phyloP scores from a whole-genome alignment of 257 asterid species.

The Solanum raphanifolium region DNA sequence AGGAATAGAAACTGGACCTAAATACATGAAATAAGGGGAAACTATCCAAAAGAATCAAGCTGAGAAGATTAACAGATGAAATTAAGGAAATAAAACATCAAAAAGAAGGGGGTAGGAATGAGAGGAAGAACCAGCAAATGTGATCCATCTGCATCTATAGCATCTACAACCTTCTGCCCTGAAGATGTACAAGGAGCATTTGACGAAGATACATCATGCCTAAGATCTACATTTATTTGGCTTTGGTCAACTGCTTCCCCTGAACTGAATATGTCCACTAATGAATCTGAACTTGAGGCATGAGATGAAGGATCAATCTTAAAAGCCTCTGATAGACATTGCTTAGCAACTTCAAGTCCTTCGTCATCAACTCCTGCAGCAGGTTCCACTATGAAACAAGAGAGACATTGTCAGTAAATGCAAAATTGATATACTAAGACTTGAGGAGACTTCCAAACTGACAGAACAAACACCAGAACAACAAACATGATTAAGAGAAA shows the following conservation, averaged over 20 bases:
- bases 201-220: conserved; percentile 9
- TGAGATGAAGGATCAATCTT: conserved; percentile 48
- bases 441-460: background rate
- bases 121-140: conserved; percentile 14
- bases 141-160: conserved; percentile 8
- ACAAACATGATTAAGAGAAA: background rate
- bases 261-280: conserved; percentile 51
- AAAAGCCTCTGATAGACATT: conserved; percentile 68
- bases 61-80: background rate
- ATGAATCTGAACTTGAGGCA: conserved; percentile 29
- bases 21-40: background rate
- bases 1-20: background rate
- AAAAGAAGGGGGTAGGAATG: background rate
- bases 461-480: background rate
- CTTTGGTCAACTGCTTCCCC: conserved; percentile 3
- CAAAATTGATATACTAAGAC: background rate
- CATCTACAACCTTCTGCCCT: conserved; percentile 17
- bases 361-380: conserved; percentile 52
- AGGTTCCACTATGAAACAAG: conserved; percentile 44
- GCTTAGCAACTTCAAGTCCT: conserved; percentile 69
- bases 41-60: background rate
- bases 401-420: background rate
- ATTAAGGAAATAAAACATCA: background rate
- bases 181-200: conserved; percentile 28
- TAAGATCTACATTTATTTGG: conserved; percentile 3